phyloP scores from a whole-genome alignment of 192 early-diverging fungal genomes.

The Umbelopsis sp. region DNA sequence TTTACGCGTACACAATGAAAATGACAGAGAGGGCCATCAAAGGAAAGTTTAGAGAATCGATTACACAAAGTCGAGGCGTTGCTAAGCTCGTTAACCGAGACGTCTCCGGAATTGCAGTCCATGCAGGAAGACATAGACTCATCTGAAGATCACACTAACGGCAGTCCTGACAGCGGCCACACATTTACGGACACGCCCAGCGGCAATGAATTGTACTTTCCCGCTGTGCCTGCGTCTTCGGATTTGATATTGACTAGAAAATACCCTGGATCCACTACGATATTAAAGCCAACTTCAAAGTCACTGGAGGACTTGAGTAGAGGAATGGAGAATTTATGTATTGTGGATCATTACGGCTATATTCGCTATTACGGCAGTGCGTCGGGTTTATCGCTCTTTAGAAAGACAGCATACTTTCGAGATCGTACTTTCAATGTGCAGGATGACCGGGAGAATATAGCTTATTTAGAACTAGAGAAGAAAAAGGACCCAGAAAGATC shows the following conservation, averaged over 20 bases:
- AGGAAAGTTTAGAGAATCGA: slow-evolving; percentile 78
- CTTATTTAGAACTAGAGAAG: not conserved
- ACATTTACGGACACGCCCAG: too few relatives aligned
- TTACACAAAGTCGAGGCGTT: slow-evolving; percentile 72
- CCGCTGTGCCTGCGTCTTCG: not conserved
- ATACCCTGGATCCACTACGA: slow-evolving; percentile 48
- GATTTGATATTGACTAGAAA: not conserved
- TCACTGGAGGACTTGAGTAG: slow-evolving; percentile 24
- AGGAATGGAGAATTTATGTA: slow-evolving; percentile 57
- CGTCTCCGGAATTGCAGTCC: slow-evolving; percentile 40
- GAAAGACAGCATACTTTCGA: slow-evolving; percentile 52
- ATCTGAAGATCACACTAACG: slow-evolving; percentile 27
- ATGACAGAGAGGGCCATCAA: slow-evolving; percentile 76
- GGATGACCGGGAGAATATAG: slow-evolving; percentile 13
- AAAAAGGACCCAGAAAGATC: slow-evolving; percentile 33
- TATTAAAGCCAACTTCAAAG: slow-evolving; percentile 40
- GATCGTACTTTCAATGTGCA: slow-evolving; percentile 44
- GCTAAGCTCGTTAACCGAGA: slow-evolving; percentile 54
- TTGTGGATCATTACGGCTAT: slow-evolving; percentile 69
- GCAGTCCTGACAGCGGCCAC: slow-evolving; percentile 20
- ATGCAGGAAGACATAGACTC: slow-evolving; percentile 33
- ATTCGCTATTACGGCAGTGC: slow-evolving; percentile 74
- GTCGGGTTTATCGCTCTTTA: slow-evolving; percentile 72
- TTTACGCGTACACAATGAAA: not conserved
- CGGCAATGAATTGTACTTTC: too few relatives aligned